Base-by-base conservation (phyloP, 768 basidiomycete genomes). In the Mycena latifolia region DNA sequence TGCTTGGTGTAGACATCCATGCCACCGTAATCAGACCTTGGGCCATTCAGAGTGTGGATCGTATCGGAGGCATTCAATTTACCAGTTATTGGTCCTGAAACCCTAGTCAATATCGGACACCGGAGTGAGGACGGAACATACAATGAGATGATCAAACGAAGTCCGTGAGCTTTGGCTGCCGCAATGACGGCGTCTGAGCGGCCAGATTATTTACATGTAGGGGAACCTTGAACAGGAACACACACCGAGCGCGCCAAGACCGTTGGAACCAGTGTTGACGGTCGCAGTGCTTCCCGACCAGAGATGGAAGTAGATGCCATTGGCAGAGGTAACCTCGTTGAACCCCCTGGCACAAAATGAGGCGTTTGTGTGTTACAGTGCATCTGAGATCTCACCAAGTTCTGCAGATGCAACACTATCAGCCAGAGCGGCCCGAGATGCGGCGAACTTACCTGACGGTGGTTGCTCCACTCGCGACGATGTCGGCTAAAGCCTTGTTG, bases 1-100 rank as follows among this genome's bases (percentile, higher is more conserved):
- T 89, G 88, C 22, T 79, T 79, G 55, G 88, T 85, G 70, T 90
- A 90, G 24, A 89, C 86, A 63, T 91, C 89, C 88, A 91, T 89
- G 39, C 89, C 89, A 27, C 88, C 89, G 65, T 85, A 88, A 73
- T 89, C 85, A n/a, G 79, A 66, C 78, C 14, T 35, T 35, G 78
- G 78, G 18, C n/a, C n/a, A n/a, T n/a, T n/a, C n/a, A 46, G 24
- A 22, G 24, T n/a, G n/a, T n/a, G 22, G 3, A 1, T 3, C 5
- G 39, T n/a, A n/a, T 5, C 5, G n/a, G 22, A 14, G 9, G 6
- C 45, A 46, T 18, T n/a, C n/a, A n/a, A 18, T 22, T 22, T 43
- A 79, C 85, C 86, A 88, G 76, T 89, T 88, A 76, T 88, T 89
- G 8, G 87, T 88, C 70, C 85, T 88, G 62, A n/a, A 55, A 43